Base-by-base conservation (phyloP, 2,329 filamentous ascomycete species). In the Phoma sp. region DNA sequence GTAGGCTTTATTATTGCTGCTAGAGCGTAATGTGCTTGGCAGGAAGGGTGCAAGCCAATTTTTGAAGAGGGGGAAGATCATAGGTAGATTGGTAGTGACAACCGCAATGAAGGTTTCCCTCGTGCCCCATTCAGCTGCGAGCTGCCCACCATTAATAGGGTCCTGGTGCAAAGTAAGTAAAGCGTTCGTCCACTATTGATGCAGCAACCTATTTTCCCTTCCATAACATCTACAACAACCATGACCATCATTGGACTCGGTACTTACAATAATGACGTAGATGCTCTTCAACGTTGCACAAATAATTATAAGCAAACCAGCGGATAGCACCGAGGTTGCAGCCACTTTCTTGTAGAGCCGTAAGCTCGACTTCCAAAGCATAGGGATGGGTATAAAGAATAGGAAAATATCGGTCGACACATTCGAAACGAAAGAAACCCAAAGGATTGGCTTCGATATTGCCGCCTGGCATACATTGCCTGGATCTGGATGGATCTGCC, bases 401-500 rank as follows among this genome's bases (percentile, higher is more conserved):
- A 87, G 74, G 56, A 85, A 87, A 0, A 84, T 43, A 56, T 87
- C 84, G 4, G 84, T 87, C 1, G 73, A 62, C 2, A 86, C 78
- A 57, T 85, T 87, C 54, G 80, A 23, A 14, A 72, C 5, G 77
- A 72, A 28, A 81, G 47, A 45, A 7, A 32, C 56, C 62, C 54
- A 56, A 42, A 48, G 23, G 18, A 47, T 39, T 37, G n/a, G 54
- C 53, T 46, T 54, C 29, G 57, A 51, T 29, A 56, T 57, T 18
- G 48, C 56, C 15, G 54, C 39, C 12, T 51, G 46, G 34, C 63
- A 66, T 9, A 21, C 2, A 14, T 65, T 62, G 18, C 84, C 83
- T 0, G 84, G 84, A 20, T 87, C 69, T 0, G 84, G 84, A 40
- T 79, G 73, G 45, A 87, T 84, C 64, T 87, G 83, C 83, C 84